phyloP scores from a whole-genome alignment of 176 grass and related monocot genomes.

The Thinopyrum elongatum region DNA sequence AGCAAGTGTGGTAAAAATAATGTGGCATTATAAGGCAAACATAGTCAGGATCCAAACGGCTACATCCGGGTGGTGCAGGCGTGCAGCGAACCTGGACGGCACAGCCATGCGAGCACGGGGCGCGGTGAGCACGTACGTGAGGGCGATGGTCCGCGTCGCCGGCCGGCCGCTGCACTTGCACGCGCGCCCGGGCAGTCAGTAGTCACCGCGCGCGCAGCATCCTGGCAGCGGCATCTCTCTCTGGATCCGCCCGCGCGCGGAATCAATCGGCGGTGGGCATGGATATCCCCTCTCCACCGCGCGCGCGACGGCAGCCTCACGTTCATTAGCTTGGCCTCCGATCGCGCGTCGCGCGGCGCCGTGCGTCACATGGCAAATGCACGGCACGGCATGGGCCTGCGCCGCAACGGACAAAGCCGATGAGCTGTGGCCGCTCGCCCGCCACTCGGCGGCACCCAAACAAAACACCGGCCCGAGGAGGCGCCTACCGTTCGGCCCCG shows the following conservation, averaged over 20 bases:
- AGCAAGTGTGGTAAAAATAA: no score
- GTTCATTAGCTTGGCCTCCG: background rate
- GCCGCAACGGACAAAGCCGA: constrained; percentile 15
- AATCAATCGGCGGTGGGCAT: background rate
- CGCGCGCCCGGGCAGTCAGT: background rate
- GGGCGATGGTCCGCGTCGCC: background rate
- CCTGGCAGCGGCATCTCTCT: constrained; percentile 1
- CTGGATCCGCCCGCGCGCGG: constrained; percentile 8
- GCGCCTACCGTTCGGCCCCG: background rate
- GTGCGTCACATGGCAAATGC: constrained; percentile 28
- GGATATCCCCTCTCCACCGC: constrained; percentile 4
- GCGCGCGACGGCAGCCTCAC: background rate
- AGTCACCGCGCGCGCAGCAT: background rate
- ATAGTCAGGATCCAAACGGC: no score
- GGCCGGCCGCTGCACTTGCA: background rate
- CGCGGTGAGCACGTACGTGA: background rate
- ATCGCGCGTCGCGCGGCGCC: background rate
- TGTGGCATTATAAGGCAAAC: no score
- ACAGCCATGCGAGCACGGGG: background rate
- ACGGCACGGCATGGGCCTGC: background rate
- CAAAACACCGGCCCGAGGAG: background rate
- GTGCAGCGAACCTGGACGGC: background rate
- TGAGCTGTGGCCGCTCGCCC: background rate
- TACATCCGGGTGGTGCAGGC: background rate
- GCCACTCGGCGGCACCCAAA: constrained; percentile 14